Evolutionary conservation across 1,284 basidiomycete species (phyloP).

Genomic region (Trametes polyzona): DNA sequence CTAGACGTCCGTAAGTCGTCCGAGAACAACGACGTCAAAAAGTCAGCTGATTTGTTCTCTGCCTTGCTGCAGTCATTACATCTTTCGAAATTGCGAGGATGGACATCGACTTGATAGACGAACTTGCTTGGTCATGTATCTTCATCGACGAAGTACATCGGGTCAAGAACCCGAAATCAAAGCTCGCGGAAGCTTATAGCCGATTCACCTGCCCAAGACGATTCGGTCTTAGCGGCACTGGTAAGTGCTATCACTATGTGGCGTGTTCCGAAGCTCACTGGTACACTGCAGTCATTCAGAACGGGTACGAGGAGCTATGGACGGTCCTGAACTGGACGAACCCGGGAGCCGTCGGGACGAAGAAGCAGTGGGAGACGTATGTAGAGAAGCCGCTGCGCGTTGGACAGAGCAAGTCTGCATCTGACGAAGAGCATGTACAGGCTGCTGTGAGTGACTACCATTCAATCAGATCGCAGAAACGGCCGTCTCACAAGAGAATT

Average conservation of each 20-base stretch:
- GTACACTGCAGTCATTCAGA: conserved; percentile 80
- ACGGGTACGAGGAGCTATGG: conserved; percentile 84
- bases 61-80: conserved; percentile 74
- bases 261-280: not conserved
- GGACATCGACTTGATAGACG: conserved; percentile 67
- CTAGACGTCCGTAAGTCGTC: conserved; percentile 68
- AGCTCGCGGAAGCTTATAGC: conserved; percentile 67
- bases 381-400: conserved; percentile 67
- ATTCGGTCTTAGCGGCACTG: conserved; percentile 76
- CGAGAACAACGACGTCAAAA: not conserved
- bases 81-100: conserved; percentile 71
- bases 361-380: conserved; percentile 70
- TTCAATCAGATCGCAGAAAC: no score
- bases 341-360: conserved; percentile 67
- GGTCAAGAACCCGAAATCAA: conserved; percentile 72
- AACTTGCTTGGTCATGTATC: conserved; percentile 68
- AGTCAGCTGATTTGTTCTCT: not conserved
- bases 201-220: conserved; percentile 63
- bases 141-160: conserved; percentile 86
- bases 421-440: conserved; percentile 61
- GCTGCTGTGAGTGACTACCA: conserved; percentile 49
- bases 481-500: not conserved
- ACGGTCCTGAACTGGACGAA: conserved; percentile 83
- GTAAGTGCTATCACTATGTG: conserved; percentile 13
- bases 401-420: conserved; percentile 70